Evolutionary conservation across 2,329 filamentous ascomycete species (phyloP).

Genomic region (Scytalidium sp.): DNA sequence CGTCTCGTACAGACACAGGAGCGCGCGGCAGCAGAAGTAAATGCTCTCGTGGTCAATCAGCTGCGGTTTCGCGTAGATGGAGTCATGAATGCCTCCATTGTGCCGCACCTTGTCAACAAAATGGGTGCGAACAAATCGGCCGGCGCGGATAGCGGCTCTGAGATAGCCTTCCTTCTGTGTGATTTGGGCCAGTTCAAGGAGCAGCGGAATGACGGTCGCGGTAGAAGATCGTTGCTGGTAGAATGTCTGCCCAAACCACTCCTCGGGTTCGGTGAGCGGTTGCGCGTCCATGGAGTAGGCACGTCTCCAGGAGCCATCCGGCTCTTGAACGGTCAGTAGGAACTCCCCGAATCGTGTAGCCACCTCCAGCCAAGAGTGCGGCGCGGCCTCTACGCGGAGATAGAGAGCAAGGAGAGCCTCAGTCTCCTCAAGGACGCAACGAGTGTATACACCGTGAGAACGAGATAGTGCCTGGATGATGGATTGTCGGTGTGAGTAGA

Average conservation of each 20-base stretch:
- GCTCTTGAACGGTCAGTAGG: neutral
- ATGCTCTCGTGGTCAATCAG: constrained; percentile 3
- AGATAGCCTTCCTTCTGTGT: too few relatives aligned
- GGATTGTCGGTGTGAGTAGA: neutral
- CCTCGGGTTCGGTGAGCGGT: neutral
- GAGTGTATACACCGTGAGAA: neutral
- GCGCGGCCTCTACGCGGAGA: too few relatives aligned
- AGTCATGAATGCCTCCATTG: constrained; percentile 4
- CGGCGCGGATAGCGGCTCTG: too few relatives aligned
- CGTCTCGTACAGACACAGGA: too few relatives aligned
- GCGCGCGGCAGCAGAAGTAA: too few relatives aligned
- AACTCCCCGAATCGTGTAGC: neutral
- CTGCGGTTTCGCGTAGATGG: constrained; percentile 3
- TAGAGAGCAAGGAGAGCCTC: constrained; percentile 1
- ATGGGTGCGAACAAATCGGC: neutral
- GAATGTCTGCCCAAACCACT: constrained; percentile 1
- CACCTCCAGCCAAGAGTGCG: neutral
- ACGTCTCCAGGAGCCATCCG: neutral
- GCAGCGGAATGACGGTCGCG: neutral
- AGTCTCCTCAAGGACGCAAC: neutral
- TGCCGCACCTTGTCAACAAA: constrained; percentile 1
- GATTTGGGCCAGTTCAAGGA: too few relatives aligned
- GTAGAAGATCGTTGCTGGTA: constrained; percentile 2
- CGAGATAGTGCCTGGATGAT: constrained; percentile 1
- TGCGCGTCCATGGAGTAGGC: neutral